Evolutionary conservation across 495 filamentous ascomycete species (phyloP), one percentile per base, ranked within the genome.

Genomic region (Parathielavia appendiculata): DNA sequence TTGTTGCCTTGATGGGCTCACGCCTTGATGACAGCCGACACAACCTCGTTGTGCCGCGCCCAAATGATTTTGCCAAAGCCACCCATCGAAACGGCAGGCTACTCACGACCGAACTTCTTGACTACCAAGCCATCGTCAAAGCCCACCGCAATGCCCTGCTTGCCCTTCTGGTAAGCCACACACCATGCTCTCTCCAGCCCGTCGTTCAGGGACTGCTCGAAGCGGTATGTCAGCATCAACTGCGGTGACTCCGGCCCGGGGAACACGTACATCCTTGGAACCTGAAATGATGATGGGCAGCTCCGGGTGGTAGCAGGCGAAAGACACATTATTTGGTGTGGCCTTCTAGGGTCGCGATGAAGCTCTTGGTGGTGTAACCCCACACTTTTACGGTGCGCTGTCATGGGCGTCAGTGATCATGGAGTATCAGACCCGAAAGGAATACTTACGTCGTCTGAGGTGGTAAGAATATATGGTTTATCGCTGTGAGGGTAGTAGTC

Each of bases 281-380:
- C 93, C 93, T n/a, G 92, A 97, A 54, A 99, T 95, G 61, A 99
- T 97, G 60, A 99, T 86, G 12, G 93, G 93, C 34, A 99, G 75
- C 73, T 97, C 95, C 0, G 93, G 93, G 69, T 99, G 93, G 68
- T 96, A 99, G 74, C 91, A 96, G 19, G 93, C 93, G 66, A 97
- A 99, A 9, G 90, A 96, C n/a, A 99, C 93, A 65, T 99, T 99
- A 74, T 90, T n/a, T 95, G 8, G 92, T 95, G 66, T 99, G 93
- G 46, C 95, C 95, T 74, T 99, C 93, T 26, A 99, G 76, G 32
- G 92, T 97, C 26, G 92, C 92, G 69, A 97, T 96, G 43, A 97
- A 81, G 40, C 90, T 92, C 74, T 97, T 97, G 34, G 92, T 97
- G 4, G 93, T 97, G 75, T 97, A 97, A 69, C 97, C 95, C 95